Evolutionary conservation across 345 rosid species (phyloP).

Genomic region (Melastoma malabathricum): DNA sequence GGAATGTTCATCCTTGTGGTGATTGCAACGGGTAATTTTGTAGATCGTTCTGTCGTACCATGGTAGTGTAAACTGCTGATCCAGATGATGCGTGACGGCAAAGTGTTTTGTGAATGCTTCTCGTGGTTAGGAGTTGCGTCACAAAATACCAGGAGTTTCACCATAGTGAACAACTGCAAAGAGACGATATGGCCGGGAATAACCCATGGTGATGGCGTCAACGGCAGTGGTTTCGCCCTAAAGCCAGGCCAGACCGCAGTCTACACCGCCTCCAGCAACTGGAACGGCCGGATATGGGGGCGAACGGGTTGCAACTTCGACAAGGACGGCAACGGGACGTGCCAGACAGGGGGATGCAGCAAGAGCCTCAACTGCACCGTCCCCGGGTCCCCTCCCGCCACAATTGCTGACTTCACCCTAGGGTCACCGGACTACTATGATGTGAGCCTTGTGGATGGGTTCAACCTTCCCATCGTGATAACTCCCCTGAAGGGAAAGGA

Average conservation of each 20-base stretch:
- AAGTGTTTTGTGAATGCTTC: background rate
- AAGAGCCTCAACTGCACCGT: constrained; percentile 28
- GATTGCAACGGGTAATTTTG: background rate
- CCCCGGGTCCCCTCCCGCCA: constrained; percentile 32
- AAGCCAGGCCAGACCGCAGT: constrained; percentile 25
- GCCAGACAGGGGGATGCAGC: constrained; percentile 48
- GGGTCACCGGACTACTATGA: constrained; percentile 30
- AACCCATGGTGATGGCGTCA: constrained; percentile 10
- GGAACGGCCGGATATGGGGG: constrained; percentile 65
- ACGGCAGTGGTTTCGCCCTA: constrained; percentile 22
- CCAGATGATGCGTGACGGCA: too few relatives aligned
- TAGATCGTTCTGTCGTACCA: too few relatives aligned
- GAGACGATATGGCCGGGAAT: constrained; percentile 63
- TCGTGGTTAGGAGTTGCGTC: constrained; percentile 6
- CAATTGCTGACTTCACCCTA: constrained; percentile 48
- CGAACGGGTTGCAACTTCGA: constrained; percentile 42
- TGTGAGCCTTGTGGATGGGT: constrained; percentile 60
- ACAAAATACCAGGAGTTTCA: constrained; percentile 25
- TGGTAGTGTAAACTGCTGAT: too few relatives aligned
- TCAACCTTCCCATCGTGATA: constrained; percentile 34
- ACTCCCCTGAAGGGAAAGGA: constrained; percentile 28
- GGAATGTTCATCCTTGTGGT: too few relatives aligned
- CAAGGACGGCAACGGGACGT: constrained; percentile 20
- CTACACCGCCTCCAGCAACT: constrained; percentile 19
- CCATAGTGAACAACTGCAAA: constrained; percentile 37